Base-by-base conservation (phyloP, 495 filamentous ascomycete species). In the Podospora sp. region DNA sequence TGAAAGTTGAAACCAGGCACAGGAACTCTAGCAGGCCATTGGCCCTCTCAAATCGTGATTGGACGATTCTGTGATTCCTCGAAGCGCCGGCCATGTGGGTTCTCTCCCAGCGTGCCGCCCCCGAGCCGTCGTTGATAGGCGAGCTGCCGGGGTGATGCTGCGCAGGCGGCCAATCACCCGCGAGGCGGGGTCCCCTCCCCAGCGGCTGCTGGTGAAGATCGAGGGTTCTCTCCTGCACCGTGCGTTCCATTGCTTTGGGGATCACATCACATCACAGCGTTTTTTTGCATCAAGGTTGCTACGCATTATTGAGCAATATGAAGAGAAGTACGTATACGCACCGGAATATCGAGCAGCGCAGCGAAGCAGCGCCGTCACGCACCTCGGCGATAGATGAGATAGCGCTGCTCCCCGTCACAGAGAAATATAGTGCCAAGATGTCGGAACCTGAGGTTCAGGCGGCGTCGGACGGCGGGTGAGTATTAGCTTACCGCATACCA, bases 81-180 rank as follows among this genome's bases (percentile, higher is more conserved):
- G 67, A 69, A 69, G 67, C 67, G 67, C 67, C 67, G 67, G 24
- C 55, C 67, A 65, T 60, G 67, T 52, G 67, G 61, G 65, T 24
- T 22, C n/a, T 50, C 40, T 20, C 52, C 40, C 62, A 33, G 33
- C 52, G 35, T 62, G 22, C 24, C 20, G 60, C 33, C 40, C 40
- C 40, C 9, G 40, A 6, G 40, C 40, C 40, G 40, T 46, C 40
- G 40, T 46, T 46, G 63, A 60, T 18, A 22, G 49, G 27, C 18
- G 50, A 11, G 18, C 21, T 14, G 50, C 35, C 8, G 11, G 21
- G 21, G 36, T 49, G 36, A 36, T 21, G 60, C 35, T 21, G n/a
- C 22, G 8, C 60, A 62, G 33, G 60, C 33, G 36, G n/a, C 60
- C 60, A 62, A 62, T 62, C 35, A 50, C n/a, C n/a, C 8, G 36